phyloP scores from a whole-genome alignment of 768 basidiomycete genomes.

The Hygrophorus pudorinus region DNA sequence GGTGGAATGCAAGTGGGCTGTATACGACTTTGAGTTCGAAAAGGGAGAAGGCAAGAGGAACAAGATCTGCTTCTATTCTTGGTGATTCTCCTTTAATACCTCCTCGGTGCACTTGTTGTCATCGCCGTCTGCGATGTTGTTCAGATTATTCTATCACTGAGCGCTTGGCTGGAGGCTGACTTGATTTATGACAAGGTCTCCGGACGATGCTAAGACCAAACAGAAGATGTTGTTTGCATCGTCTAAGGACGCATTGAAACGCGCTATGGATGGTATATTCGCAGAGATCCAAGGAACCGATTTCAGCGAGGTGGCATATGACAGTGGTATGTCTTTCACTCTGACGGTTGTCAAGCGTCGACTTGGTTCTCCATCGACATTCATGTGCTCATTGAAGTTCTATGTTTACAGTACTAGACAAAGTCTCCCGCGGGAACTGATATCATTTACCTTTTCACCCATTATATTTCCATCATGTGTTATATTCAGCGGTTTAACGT shows the following conservation, averaged over 20 bases:
- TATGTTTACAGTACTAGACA: constrained; percentile 21
- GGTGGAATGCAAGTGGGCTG: constrained; percentile 73
- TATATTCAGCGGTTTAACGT: too few species aligned
- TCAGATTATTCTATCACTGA: neutral
- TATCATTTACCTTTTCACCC: neutral
- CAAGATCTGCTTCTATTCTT: constrained; percentile 78
- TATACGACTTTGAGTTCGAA: constrained; percentile 86
- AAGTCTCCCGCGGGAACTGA: constrained; percentile 20
- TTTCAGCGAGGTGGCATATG: constrained; percentile 56
- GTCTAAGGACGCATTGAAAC: constrained; percentile 73
- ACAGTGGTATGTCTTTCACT: constrained; percentile 46
- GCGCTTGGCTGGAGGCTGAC: neutral
- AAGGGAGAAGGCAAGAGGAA: constrained; percentile 68
- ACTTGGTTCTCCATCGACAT: neutral
- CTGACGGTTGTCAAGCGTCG: neutral
- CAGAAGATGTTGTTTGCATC: constrained; percentile 91
- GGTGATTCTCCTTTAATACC: constrained; percentile 45
- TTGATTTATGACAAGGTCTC: constrained; percentile 54
- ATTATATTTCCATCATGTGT: neutral
- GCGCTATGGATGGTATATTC: constrained; percentile 63
- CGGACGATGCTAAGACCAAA: constrained; percentile 77
- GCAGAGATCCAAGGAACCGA: constrained; percentile 86
- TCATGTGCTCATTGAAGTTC: neutral
- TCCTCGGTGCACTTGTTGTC: neutral
- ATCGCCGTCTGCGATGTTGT: neutral